These are phyloP conservation scores for Suhomyces panamericanus DNA, from an alignment of 1,139 yeast species.

Conservation along the genomic window DNA sequence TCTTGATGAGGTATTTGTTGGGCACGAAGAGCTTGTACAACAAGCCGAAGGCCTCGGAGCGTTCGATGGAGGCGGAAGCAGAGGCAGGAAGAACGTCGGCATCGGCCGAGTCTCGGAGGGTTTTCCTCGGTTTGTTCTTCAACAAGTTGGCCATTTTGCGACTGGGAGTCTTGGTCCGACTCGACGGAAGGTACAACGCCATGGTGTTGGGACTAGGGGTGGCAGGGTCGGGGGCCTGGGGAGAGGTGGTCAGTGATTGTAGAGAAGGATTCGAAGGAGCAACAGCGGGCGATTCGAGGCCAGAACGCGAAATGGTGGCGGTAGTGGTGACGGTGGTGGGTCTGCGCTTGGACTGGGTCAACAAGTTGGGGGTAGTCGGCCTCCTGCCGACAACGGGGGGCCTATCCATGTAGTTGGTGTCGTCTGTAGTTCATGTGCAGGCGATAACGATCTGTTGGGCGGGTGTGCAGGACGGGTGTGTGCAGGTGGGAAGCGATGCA, in stretches of 20 bases:
- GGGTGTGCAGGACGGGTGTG: neutral
- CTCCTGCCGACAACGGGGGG: slow-evolving; percentile 3
- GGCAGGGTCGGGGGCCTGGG: neutral
- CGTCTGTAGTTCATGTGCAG: neutral
- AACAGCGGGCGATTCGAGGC: neutral
- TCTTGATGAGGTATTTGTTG: slow-evolving; percentile 28
- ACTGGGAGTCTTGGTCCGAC: slow-evolving; percentile 2
- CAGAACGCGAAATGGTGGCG: slow-evolving; percentile 10
- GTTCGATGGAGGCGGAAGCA: neutral
- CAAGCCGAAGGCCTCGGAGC: slow-evolving; percentile 33
- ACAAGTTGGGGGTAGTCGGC: slow-evolving; percentile 7
- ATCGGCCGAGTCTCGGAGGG: slow-evolving; percentile 2
- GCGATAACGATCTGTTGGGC: neutral
- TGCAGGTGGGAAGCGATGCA: no score
- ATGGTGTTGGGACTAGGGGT: slow-evolving; percentile 5
- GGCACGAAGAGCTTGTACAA: slow-evolving; percentile 39
- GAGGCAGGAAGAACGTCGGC: neutral
- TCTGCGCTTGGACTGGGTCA: slow-evolving; percentile 7
- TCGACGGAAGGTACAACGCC: neutral
- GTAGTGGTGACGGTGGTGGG: slow-evolving; percentile 14
- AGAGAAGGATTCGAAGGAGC: neutral
- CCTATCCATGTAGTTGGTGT: neutral
- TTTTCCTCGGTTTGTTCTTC: slow-evolving; percentile 10
- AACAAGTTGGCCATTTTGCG: slow-evolving; percentile 5
- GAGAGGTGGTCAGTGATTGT: slow-evolving; percentile 1